Evolutionary conservation across 495 filamentous ascomycete genomes (phyloP).

Genomic region (Aspergillus sclerotiicarbonarius): DNA sequence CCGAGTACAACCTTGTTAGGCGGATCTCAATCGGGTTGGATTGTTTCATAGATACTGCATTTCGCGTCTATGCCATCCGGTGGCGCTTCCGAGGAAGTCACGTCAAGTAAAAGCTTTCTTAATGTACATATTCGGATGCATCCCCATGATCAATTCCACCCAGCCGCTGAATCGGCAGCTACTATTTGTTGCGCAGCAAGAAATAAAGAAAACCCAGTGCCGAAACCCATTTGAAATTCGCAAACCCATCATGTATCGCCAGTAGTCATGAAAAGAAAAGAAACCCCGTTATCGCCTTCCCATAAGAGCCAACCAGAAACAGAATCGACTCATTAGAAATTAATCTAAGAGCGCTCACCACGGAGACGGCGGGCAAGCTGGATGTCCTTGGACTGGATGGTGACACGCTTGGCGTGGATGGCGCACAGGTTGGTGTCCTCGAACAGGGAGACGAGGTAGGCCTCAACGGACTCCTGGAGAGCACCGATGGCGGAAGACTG

Average conservation of each 20-base stretch:
- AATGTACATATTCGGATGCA: conserved; percentile 44
- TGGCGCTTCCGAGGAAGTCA: conserved; percentile 35
- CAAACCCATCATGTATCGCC: conserved; percentile 52
- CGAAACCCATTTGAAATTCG: conserved; percentile 47
- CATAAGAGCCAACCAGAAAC: conserved; percentile 39
- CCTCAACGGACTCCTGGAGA: conserved; percentile 99
- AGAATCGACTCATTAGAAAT: conserved; percentile 27
- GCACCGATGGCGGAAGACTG: conserved; percentile 99
- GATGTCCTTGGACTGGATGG: conserved; percentile 94
- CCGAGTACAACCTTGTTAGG: neutral
- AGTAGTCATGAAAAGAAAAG: conserved; percentile 46
- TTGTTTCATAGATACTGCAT: conserved; percentile 26
- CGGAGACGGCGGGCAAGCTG: conserved; percentile 95
- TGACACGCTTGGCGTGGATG: conserved; percentile 99
- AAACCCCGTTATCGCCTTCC: conserved; percentile 50
- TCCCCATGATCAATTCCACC: conserved; percentile 37
- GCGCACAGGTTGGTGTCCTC: conserved; percentile 99
- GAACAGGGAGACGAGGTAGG: conserved; percentile 99
- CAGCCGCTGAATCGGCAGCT: conserved; percentile 30
- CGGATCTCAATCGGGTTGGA: conserved; percentile 13
- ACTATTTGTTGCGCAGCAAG: conserved; percentile 37
- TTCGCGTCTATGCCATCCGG: conserved; percentile 44
- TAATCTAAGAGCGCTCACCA: conserved; percentile 79
- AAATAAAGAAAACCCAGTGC: conserved; percentile 41
- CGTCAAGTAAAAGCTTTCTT: conserved; percentile 24